phyloP scores from a whole-genome alignment of 2,329 filamentous ascomycete genomes.

The Colletotrichum chlorophyti region DNA sequence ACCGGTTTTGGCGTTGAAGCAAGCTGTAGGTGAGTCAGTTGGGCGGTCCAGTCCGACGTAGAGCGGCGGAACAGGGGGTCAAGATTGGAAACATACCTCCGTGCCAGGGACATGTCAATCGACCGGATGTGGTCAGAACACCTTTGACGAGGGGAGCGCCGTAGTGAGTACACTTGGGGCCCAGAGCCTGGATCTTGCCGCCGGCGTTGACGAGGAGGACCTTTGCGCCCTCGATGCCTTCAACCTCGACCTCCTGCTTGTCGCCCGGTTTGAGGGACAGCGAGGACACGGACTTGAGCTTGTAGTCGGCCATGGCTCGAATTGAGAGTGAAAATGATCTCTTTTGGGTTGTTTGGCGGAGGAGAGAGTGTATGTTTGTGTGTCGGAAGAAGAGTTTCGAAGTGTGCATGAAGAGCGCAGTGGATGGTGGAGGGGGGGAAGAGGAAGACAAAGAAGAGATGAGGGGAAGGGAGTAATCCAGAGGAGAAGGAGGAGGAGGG shows the following conservation, averaged over 20 bases:
- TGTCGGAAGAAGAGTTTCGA: conserved; percentile 4
- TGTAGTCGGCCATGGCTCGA: conserved; percentile 64
- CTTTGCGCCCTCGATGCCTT: conserved; percentile 86
- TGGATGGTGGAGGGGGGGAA: background rate
- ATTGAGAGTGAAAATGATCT: conserved; percentile 35
- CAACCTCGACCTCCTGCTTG: conserved; percentile 89
- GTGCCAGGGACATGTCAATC: conserved; percentile 95
- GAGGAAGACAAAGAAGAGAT: background rate
- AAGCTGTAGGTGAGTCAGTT: conserved; percentile 63
- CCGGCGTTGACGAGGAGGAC: conserved; percentile 83
- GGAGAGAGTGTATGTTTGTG: background rate
- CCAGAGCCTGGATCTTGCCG: conserved; percentile 79
- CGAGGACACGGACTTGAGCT: conserved; percentile 78
- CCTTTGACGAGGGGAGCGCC: conserved; percentile 89
- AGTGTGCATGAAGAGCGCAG: conserved; percentile 20
- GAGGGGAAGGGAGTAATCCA: background rate
- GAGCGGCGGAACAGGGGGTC: background rate
- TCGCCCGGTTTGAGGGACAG: conserved; percentile 79
- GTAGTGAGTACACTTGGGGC: conserved; percentile 88
- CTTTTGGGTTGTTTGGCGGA: background rate
- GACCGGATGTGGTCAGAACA: conserved; percentile 80
- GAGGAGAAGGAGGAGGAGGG: background rate
- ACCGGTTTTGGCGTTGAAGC: conserved; percentile 87
- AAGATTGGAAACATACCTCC: conserved; percentile 67
- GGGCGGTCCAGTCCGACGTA: too few species aligned